Evolutionary conservation across 2,329 filamentous ascomycete genomes (phyloP).

Genomic region (Remersonia thermophila): DNA sequence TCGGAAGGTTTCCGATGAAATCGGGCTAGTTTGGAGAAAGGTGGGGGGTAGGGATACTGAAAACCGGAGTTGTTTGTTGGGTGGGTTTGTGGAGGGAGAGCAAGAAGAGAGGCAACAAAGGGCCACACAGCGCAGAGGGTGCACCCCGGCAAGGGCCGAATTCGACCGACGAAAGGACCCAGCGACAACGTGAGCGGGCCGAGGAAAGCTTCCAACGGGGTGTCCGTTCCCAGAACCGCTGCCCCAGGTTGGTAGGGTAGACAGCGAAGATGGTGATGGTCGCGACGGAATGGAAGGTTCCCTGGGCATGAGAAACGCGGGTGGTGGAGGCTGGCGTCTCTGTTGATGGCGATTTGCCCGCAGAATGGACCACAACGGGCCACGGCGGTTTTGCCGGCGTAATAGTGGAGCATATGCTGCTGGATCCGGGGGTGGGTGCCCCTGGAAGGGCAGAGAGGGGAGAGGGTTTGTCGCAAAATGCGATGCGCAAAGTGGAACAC

Average conservation of each 20-base stretch:
- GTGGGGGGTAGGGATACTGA: neutral
- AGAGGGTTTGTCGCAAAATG: conserved; percentile 14
- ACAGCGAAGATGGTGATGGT: too few relatives aligned
- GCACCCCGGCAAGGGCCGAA: conserved; percentile 4
- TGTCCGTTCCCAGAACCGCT: too few relatives aligned
- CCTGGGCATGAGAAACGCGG: neutral
- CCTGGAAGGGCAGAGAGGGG: too few relatives aligned
- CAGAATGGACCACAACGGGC: conserved; percentile 23
- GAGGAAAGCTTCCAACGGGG: too few relatives aligned
- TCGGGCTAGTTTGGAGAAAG: neutral
- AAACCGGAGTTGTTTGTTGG: neutral
- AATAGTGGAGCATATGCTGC: conserved; percentile 41
- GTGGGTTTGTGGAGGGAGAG: neutral
- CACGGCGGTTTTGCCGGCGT: conserved; percentile 45
- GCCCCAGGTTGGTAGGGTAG: too few relatives aligned
- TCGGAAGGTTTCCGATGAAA: too few relatives aligned
- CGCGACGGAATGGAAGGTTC: neutral
- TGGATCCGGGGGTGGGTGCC: conserved; percentile 19
- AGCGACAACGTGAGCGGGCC: neutral
- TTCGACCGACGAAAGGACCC: neutral
- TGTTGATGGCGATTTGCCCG: conserved; percentile 16
- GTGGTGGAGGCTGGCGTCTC: conserved; percentile 7
- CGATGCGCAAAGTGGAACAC: conserved; percentile 7
- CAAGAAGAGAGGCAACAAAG: neutral
- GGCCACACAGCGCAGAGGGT: neutral